phyloP scores from a whole-genome alignment of 75 land plant species.

The Chamaecyparis obtusa region DNA sequence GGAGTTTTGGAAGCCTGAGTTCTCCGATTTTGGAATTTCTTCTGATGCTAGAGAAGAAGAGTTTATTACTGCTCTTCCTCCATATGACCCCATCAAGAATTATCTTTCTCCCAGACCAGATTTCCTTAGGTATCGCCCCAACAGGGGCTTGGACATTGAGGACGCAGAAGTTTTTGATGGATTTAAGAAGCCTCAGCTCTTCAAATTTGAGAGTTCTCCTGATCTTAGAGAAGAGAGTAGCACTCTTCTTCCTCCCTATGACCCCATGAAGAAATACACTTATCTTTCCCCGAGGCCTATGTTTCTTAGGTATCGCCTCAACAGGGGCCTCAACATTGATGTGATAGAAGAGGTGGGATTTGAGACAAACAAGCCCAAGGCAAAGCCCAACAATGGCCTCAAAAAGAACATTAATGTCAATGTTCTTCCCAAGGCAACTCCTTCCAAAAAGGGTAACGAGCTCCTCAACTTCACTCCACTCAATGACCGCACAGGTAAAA shows the following conservation, averaged over 20 bases:
- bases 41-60: background rate
- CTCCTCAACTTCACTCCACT: background rate
- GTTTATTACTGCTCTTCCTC: slow-evolving; percentile 20
- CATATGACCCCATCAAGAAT: slow-evolving; percentile 57
- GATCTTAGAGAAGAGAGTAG: background rate
- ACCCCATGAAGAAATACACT: slow-evolving; percentile 36
- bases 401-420: slow-evolving; percentile 6
- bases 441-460: too few species aligned
- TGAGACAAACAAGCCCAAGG: too few species aligned
- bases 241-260: slow-evolving; percentile 45
- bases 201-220: slow-evolving; percentile 6
- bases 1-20: too few species aligned
- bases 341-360: background rate
- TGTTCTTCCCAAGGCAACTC: background rate
- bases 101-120: slow-evolving; percentile 4
- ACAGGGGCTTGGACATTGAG: slow-evolving; percentile 26
- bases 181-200: slow-evolving; percentile 10
- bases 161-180: background rate
- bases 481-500: slow-evolving; percentile 1
- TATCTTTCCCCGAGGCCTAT: slow-evolving; percentile 58
- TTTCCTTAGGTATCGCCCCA: slow-evolving; percentile 34
- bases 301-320: slow-evolving; percentile 51
- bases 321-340: slow-evolving; percentile 25
- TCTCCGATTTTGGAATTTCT: too few species aligned
- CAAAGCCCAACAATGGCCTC: background rate